phyloP scores from a whole-genome alignment of 441 rosid species.

The Arabidopsis lyrata region DNA sequence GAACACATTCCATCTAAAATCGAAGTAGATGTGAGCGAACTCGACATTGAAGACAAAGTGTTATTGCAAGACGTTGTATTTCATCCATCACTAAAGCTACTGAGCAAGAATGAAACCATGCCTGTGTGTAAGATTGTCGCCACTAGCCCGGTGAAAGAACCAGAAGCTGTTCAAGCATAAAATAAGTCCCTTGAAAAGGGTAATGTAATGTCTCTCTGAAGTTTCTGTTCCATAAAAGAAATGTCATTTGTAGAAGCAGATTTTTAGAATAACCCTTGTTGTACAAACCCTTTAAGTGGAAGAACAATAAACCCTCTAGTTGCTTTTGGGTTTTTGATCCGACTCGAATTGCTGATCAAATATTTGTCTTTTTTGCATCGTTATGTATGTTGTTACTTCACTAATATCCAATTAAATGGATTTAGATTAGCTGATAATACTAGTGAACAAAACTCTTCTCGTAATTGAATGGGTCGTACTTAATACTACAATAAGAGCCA shows the following conservation, averaged over 20 bases:
- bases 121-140: conserved; percentile 81
- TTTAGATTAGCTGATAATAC: not conserved
- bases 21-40: conserved; percentile 85
- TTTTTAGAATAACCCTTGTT: conserved; percentile 9
- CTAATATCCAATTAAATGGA: not conserved
- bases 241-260: not conserved
- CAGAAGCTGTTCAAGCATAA: conserved; percentile 45
- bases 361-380: not conserved
- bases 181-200: conserved; percentile 4
- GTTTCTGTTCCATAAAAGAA: not conserved
- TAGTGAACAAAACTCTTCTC: not conserved
- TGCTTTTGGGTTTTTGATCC: conserved; percentile 7
- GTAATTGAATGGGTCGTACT: conserved; percentile 22
- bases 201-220: not conserved
- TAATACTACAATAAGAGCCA: conserved; percentile 1
- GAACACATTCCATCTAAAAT: conserved; percentile 81
- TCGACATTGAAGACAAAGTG: conserved; percentile 78
- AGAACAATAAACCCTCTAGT: conserved; percentile 17
- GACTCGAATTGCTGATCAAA: conserved; percentile 6
- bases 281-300: conserved; percentile 26
- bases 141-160: conserved; percentile 47
- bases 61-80: conserved; percentile 64
- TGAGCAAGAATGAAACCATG: conserved; percentile 71
- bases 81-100: conserved; percentile 76
- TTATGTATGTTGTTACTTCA: not conserved